Percentiles rank a stretch among this genome's conserved stretches.
These are phyloP conservation scores for Alternaria angustiovoidea DNA, from an alignment of 2,329 filamentous ascomycete species.

Conservation along the genomic window DNA sequence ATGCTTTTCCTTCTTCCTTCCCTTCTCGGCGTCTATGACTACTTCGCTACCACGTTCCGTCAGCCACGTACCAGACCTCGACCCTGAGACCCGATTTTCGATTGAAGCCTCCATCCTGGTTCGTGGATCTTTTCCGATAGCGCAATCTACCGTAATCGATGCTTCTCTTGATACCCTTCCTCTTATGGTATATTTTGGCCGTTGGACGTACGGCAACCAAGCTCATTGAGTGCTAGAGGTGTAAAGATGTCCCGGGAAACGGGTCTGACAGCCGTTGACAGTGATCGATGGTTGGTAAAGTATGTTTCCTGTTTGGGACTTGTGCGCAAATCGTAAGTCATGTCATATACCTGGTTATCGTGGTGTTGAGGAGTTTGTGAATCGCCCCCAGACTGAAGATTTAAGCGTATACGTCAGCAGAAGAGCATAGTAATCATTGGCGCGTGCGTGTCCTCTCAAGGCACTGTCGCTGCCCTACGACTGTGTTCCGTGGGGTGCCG, in stretches of 20 bases:
- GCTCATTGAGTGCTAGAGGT: neutral
- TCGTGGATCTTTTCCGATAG: slow-evolving; percentile 7
- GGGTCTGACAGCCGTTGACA: slow-evolving; percentile 13
- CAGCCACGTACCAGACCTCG: neutral
- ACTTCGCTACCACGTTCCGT: neutral
- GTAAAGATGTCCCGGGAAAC: neutral
- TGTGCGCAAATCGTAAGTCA: neutral
- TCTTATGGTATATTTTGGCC: slow-evolving; percentile 7
- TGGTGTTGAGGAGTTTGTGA: neutral
- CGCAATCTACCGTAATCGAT: slow-evolving; percentile 10
- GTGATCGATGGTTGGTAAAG: slow-evolving; percentile 2
- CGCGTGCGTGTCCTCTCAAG: neutral
- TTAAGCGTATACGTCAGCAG: neutral
- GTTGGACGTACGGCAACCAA: neutral
- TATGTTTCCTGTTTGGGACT: slow-evolving; percentile 8
- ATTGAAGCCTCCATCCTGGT: neutral
- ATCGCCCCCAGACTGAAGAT: neutral
- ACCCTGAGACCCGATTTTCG: neutral
- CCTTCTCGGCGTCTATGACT: slow-evolving; percentile 1
- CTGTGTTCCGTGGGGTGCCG: slow-evolving; percentile 2
- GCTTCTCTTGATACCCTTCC: neutral
- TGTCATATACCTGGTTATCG: neutral
- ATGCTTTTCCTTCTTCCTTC: neutral
- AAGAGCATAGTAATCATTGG: neutral
- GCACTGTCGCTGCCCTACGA: neutral